Evolutionary conservation across 331 rosid species (phyloP).

Genomic region (Quercus tomentella): DNA sequence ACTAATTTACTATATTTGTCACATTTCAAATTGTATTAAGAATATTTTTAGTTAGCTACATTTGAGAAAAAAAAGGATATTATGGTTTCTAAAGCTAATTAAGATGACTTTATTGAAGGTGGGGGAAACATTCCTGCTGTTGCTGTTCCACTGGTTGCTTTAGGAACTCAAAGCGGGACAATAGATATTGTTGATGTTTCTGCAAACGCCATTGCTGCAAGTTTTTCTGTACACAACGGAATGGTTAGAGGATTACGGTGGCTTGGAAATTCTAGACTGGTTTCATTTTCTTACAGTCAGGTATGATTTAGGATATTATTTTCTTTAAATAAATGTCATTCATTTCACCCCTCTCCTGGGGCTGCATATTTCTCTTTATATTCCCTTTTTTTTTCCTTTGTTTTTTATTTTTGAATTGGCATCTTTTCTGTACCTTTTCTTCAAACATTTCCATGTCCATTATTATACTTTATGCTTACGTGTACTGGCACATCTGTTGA

Average conservation of each 20-base stretch:
- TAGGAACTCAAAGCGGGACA: slow-evolving; percentile 91
- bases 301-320: slow-evolving; percentile 37
- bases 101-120: slow-evolving; percentile 48
- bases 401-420: not conserved
- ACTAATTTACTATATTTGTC: slow-evolving; percentile 21
- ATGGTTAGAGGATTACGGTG: slow-evolving; percentile 87
- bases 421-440: not conserved
- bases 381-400: not conserved
- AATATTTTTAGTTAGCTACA: not conserved
- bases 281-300: slow-evolving; percentile 92
- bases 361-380: not conserved
- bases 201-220: slow-evolving; percentile 84
- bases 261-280: slow-evolving; percentile 99
- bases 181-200: slow-evolving; percentile 87
- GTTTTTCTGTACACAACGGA: slow-evolving; percentile 80
- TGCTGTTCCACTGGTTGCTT: slow-evolving; percentile 96
- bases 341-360: slow-evolving; percentile 17
- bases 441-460: slow-evolving; percentile 5
- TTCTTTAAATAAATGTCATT: slow-evolving; percentile 7
- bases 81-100: slow-evolving; percentile 19
- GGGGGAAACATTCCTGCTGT: slow-evolving; percentile 93
- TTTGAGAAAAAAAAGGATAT: not conserved
- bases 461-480: slow-evolving; percentile 14
- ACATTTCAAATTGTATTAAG: not conserved
- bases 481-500: slow-evolving; percentile 26